A percentile compares a stretch with the other conserved stretches of the same genome.
phyloP scores from a whole-genome alignment of 495 filamentous ascomycete genomes.

The Neurospora sp. region DNA sequence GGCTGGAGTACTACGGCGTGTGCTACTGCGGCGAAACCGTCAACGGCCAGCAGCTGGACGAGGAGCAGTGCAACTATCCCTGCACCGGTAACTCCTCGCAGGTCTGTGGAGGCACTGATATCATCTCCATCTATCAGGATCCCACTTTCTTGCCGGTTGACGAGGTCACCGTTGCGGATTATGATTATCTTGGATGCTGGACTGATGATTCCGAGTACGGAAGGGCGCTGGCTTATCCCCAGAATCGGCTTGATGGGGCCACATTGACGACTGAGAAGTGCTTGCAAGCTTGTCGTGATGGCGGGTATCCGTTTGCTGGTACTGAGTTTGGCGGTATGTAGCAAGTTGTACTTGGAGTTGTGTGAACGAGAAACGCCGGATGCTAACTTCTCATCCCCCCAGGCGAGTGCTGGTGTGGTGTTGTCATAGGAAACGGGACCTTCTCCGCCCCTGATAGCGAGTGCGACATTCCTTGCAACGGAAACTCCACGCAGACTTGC shows the following conservation, averaged over 20 bases:
- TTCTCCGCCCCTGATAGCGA: conserved; percentile 22
- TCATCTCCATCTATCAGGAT: conserved; percentile 41
- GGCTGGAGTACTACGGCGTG: conserved; percentile 43
- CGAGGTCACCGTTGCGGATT: conserved; percentile 32
- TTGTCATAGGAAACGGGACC: conserved; percentile 39
- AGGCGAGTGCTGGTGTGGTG: conserved; percentile 36
- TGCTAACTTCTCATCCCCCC: conserved; percentile 9
- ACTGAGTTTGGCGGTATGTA: conserved; percentile 39
- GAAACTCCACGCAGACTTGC: conserved; percentile 34
- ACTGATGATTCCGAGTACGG: conserved; percentile 38
- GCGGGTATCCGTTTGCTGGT: conserved; percentile 41
- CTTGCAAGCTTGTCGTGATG: conserved; percentile 33
- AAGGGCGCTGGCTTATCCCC: conserved; percentile 38
- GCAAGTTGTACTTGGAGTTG: conserved; percentile 1
- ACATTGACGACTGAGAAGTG: conserved; percentile 36
- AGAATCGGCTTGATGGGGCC: conserved; percentile 25
- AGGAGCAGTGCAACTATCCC: conserved; percentile 33
- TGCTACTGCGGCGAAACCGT: conserved; percentile 45
- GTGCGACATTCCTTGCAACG: conserved; percentile 40
- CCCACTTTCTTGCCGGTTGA: conserved; percentile 38
- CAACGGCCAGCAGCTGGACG: conserved; percentile 18
- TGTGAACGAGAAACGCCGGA: not conserved
- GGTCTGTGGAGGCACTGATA: conserved; percentile 37
- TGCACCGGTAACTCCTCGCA: conserved; percentile 37
- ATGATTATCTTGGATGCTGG: conserved; percentile 44